Percentiles rank a stretch among this genome's conserved stretches.
phyloP scores from a whole-genome alignment of 345 rosid species.

The Acer campestre region DNA sequence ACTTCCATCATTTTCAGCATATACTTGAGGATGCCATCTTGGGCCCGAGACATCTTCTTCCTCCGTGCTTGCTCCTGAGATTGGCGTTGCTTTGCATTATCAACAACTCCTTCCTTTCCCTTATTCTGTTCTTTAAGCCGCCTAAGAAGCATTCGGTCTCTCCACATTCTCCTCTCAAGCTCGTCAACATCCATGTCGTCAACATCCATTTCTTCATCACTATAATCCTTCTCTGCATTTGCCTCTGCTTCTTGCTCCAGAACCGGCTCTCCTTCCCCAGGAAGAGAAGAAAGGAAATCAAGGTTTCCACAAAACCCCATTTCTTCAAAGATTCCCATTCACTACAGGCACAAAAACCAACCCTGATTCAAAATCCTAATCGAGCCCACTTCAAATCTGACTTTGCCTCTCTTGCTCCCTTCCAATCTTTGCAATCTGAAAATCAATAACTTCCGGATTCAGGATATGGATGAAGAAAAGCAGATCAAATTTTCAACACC shows the following conservation, averaged over 20 bases:
- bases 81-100: slow-evolving; percentile 57
- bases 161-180: slow-evolving; percentile 85
- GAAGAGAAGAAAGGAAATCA: slow-evolving; percentile 45
- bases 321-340: slow-evolving; percentile 56
- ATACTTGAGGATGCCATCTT: slow-evolving; percentile 77
- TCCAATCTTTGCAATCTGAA: not conserved
- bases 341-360: not conserved
- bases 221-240: slow-evolving; percentile 54
- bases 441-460: not conserved
- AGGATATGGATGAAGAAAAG: not conserved
- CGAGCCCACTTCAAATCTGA: not conserved
- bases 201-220: slow-evolving; percentile 68
- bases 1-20: slow-evolving; percentile 95
- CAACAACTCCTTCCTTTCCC: slow-evolving; percentile 41
- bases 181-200: slow-evolving; percentile 77
- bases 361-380: not conserved
- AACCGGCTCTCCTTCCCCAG: slow-evolving; percentile 39
- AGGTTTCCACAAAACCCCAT: slow-evolving; percentile 59
- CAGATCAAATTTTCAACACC: slow-evolving; percentile 7
- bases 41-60: slow-evolving; percentile 91
- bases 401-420: not conserved
- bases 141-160: slow-evolving; percentile 62
- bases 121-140: slow-evolving; percentile 66
- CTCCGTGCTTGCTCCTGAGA: slow-evolving; percentile 83
- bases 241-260: slow-evolving; percentile 48